These are phyloP conservation scores for Nemania serpens DNA, from an alignment of 2,329 filamentous ascomycete species.

Conservation along the genomic window DNA sequence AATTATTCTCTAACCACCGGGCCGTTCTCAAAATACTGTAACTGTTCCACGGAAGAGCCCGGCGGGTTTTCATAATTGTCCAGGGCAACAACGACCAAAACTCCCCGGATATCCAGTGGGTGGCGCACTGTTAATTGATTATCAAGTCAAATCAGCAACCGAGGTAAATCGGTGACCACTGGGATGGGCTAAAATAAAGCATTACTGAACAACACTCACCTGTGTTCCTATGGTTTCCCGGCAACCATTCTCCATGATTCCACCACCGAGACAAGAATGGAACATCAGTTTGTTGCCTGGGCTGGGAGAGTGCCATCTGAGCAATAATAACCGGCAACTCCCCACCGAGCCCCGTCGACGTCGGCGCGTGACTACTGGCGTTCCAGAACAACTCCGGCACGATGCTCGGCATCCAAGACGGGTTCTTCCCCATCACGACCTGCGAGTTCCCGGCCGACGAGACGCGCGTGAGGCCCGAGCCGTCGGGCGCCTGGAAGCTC, in stretches of 20 bases:
- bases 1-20: constrained; percentile 10
- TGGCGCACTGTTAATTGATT: neutral
- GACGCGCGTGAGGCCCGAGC: constrained; percentile 19
- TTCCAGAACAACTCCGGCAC: constrained; percentile 25
- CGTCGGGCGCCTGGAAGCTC: constrained; percentile 8
- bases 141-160: neutral
- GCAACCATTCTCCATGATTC: constrained; percentile 3
- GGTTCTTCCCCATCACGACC: constrained; percentile 11
- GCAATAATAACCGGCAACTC: constrained; percentile 25
- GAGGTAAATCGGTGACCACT: too few species aligned
- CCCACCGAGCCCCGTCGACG: constrained; percentile 22
- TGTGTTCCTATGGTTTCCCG: neutral
- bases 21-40: constrained; percentile 18
- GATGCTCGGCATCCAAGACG: constrained; percentile 29
- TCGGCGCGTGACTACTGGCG: neutral
- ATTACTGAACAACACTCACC: neutral
- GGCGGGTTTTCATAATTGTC: constrained; percentile 12
- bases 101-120: constrained; percentile 16
- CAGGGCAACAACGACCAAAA: constrained; percentile 26
- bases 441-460: neutral
- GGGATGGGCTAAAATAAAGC: neutral
- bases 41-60: constrained; percentile 1
- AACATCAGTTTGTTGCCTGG: constrained; percentile 6
- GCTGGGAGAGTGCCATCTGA: constrained; percentile 30
- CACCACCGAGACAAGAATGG: constrained; percentile 24